Evolutionary conservation across 2,329 filamentous ascomycete species (phyloP).

Genomic region (Biscogniauxia sp.): DNA sequence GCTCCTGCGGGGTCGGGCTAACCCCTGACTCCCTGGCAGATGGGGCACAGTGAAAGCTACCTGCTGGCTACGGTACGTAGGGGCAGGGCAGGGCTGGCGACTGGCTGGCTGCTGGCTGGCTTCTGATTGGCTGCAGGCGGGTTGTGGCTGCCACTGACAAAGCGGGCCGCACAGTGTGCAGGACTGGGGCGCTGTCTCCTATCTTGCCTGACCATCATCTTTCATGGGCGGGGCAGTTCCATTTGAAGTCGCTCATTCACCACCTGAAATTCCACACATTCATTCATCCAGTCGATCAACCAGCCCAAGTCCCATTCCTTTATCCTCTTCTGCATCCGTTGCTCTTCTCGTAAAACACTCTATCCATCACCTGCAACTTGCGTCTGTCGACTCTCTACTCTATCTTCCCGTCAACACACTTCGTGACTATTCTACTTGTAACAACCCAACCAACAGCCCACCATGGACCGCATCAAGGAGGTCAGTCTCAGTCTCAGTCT

Average conservation of each 20-base stretch:
- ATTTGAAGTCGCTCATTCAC: constrained; percentile 21
- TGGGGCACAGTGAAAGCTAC: not conserved
- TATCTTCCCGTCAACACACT: constrained; percentile 22
- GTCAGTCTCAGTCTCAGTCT: constrained; percentile 58
- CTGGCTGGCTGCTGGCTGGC: not conserved
- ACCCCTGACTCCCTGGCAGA: not conserved
- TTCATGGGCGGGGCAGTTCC: constrained; percentile 29
- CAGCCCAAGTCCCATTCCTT: constrained; percentile 26
- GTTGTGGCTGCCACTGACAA: not conserved
- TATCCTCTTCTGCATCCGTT: constrained; percentile 25
- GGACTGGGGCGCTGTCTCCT: not conserved
- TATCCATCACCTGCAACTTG: constrained; percentile 15
- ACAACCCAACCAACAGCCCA: constrained; percentile 30
- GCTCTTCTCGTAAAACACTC: constrained; percentile 8
- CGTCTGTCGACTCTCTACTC: constrained; percentile 31
- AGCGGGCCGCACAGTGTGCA: not conserved
- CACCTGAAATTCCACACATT: constrained; percentile 30
- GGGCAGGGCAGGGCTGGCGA: no score
- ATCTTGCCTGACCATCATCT: not conserved
- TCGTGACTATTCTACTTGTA: constrained; percentile 15
- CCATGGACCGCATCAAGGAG: constrained; percentile 89
- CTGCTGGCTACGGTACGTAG: not conserved
- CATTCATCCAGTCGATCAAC: constrained; percentile 27
- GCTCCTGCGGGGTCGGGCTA: not conserved
- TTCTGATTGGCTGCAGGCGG: not conserved